Evolutionary conservation across 176 grass and related monocot genomes (phyloP), one percentile per base, ranked within the genome.

Genomic region (Phyllostachys edulis): DNA sequence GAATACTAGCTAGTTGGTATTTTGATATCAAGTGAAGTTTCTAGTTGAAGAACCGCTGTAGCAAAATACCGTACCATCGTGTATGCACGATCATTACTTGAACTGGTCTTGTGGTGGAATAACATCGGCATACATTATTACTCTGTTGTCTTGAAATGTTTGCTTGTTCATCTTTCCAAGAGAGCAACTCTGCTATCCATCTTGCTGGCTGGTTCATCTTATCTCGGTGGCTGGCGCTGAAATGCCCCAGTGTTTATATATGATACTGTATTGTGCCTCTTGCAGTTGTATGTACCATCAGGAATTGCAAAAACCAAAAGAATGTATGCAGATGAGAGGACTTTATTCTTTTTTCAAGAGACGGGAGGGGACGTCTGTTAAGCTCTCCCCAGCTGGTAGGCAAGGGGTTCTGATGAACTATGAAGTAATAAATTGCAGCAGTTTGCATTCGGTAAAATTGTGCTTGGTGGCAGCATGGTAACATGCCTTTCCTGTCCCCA

Each of bases 11-110:
- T 77, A 46, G 15, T 81, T 71, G 13, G 2, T 86, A 41, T 72
- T 72, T 79, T 52, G 47, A 40, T 73, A 65, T 78, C 2, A 69
- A 75, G 63, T 44, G 73, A 37, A 88, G 16, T 79, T 61, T 90
- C 29, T 38, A 75, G 47, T 67, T 67, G 72, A 66, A 63, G 21
- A 80, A 80, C n/a, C 21, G 26, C 7, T 63, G 59, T 85, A 61
- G 64, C 49, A 8, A 60, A 69, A 77, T 46, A 47, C 2, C 9
- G 66, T 41, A 71, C 17, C 4, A 70, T 41, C 5, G 1, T 85
- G 32, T 80, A 69, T 39, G 39, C 17, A 39, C 17, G 18, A 2
- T 20, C n/a, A 27, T 70, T 50, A 67, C 6, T 74, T 62, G 42
- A 67, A 75, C 12, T 40, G 32, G 3, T 60, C 5, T 36, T 63